Evolutionary conservation across 805 yeast genomes (phyloP), one percentile per base, ranked within the genome.

Genomic region (Yarrowia sp.): DNA sequence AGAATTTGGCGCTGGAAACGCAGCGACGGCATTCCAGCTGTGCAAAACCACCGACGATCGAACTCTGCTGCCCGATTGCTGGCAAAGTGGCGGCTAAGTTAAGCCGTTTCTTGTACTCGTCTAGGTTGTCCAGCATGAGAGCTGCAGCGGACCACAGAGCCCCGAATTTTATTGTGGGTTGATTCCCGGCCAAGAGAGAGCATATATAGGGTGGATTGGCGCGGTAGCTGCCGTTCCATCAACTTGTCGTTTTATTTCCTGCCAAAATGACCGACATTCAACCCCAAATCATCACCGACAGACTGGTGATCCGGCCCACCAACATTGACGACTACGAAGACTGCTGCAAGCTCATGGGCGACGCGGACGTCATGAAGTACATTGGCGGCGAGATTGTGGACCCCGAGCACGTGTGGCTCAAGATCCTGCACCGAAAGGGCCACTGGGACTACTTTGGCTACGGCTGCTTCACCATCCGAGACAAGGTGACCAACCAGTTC

Each of bases 381-480:
- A 53, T 53, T 53, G 60, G 60, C 14, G 60, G 60, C 34, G 60
- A 53, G 34, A 53, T 13, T 15, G 13, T 53, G 9, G 60, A 53
- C 15, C 19, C 44, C 19, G 60, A 53, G 33, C 43, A 38, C 44
- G 60, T 53, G 44, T 53, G 60, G 60, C 43, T 53, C 60, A 53
- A 53, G 60, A 53, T 53, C 15, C 44, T 53, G 44, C 44, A 38
- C 34, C 33, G 60, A 39, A 53, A 53, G 60, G 60, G 60, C 44
- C 60, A 53, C 60, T 53, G 60, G 60, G 60, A 53, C 36, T 53
- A 53, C 60, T 53, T 53, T 53, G 60, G 60, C 17, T 53, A 53
- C 34, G 60, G 60, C 60, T 53, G 60, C 19, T 53, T 53, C 44
- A 53, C 60, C 36, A 53, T 53, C 19, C 43, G 60, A 19, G 60